phyloP scores from a whole-genome alignment of 108 stramenopile species.

The Asterionellopsis glacialis region DNA sequence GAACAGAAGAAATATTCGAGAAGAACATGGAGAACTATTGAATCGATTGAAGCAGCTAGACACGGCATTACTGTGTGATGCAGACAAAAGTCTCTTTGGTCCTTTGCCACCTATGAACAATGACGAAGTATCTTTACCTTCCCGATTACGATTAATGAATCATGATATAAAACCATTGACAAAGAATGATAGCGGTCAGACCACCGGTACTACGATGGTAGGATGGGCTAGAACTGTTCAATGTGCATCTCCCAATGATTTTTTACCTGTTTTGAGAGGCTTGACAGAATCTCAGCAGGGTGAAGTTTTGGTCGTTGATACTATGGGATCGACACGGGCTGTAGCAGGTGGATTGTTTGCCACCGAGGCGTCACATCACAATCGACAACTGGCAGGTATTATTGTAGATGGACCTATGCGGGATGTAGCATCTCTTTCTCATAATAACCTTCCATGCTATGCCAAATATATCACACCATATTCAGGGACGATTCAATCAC shows the following conservation, averaged over 20 bases:
- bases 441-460: slow-evolving; percentile 11
- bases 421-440: slow-evolving; percentile 16
- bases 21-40: no score
- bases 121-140: no score
- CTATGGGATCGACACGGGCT: slow-evolving; percentile 34
- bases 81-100: slow-evolving; percentile 5
- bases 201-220: slow-evolving; percentile 13
- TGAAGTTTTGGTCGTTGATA: slow-evolving; percentile 44
- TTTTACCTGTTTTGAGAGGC: slow-evolving; percentile 38
- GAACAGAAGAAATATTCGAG: no score
- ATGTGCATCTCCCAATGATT: slow-evolving; percentile 39
- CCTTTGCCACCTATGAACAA: no score
- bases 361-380: slow-evolving; percentile 21
- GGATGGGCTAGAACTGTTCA: slow-evolving; percentile 34
- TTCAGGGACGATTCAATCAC: slow-evolving; percentile 40
- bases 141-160: background rate
- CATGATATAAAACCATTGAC: slow-evolving; percentile 2
- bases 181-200: background rate
- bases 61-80: slow-evolving; percentile 12
- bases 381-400: slow-evolving; percentile 37
- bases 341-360: slow-evolving; percentile 50
- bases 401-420: slow-evolving; percentile 50
- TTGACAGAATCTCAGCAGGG: slow-evolving; percentile 17
- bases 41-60: slow-evolving; percentile 5
- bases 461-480: slow-evolving; percentile 36